phyloP scores from a whole-genome alignment of 1,284 basidiomycete species.

The Pterulicium gracile region DNA sequence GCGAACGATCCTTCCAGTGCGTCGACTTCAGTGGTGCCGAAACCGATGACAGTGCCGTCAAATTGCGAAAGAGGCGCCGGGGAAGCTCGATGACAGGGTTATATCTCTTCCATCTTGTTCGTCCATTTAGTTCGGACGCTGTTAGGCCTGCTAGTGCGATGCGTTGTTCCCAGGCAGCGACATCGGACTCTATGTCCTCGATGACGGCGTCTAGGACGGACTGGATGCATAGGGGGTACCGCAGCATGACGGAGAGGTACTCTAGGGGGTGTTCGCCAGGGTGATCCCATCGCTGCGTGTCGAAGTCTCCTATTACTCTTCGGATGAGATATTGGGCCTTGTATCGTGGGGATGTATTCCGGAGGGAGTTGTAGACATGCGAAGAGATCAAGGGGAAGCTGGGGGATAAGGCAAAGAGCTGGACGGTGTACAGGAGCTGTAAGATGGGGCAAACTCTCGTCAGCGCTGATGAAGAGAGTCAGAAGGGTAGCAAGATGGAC shows the following conservation, averaged over 20 bases:
- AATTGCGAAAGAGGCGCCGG: slow-evolving; percentile 45
- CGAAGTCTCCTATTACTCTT: slow-evolving; percentile 13
- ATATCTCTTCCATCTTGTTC: background rate
- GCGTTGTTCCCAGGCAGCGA: background rate
- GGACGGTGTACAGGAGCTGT: slow-evolving; percentile 67
- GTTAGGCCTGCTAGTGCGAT: slow-evolving; percentile 1
- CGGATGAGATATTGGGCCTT: slow-evolving; percentile 50
- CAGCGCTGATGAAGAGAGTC: background rate
- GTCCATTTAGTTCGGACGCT: background rate
- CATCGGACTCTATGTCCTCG: slow-evolving; percentile 10
- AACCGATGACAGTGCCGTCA: slow-evolving; percentile 20
- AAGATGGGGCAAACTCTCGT: slow-evolving; percentile 5
- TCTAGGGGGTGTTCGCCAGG: slow-evolving; percentile 13
- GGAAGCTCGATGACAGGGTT: slow-evolving; percentile 34
- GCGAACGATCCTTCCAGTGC: slow-evolving; percentile 32
- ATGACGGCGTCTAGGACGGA: slow-evolving; percentile 42
- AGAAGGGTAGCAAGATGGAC: slow-evolving; percentile 5
- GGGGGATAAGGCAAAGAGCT: slow-evolving; percentile 52
- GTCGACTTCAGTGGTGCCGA: slow-evolving; percentile 9
- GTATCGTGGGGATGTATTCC: slow-evolving; percentile 37
- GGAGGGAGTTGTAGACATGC: slow-evolving; percentile 40
- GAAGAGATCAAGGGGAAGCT: slow-evolving; percentile 45
- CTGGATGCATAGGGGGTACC: slow-evolving; percentile 54
- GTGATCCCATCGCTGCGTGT: slow-evolving; percentile 11
- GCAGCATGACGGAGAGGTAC: slow-evolving; percentile 39